Percentiles rank a stretch among this genome's conserved stretches.
Evolutionary conservation across 2,329 filamentous ascomycete genomes (phyloP).

Genomic region (Didymella glomerata): DNA sequence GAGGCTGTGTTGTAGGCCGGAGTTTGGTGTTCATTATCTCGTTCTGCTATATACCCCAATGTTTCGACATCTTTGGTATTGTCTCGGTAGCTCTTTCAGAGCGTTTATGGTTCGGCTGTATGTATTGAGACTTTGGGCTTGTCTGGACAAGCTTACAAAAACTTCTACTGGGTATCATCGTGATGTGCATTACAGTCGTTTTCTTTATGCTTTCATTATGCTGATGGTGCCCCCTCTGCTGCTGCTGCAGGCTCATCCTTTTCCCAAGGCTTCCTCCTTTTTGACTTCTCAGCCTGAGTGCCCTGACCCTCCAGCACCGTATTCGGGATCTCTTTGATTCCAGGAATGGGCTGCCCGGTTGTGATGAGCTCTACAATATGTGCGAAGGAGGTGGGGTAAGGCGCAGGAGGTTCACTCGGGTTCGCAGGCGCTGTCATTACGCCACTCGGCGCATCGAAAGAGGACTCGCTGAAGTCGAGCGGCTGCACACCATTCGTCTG

Average conservation of each 20-base stretch:
- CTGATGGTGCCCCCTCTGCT: neutral
- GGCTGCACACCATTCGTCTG: slow-evolving; percentile 29
- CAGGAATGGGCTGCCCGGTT: slow-evolving; percentile 81
- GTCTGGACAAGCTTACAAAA: slow-evolving; percentile 16
- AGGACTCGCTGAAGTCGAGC: slow-evolving; percentile 16
- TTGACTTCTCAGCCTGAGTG: slow-evolving; percentile 61
- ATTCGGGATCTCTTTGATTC: slow-evolving; percentile 85
- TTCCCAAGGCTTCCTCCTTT: slow-evolving; percentile 82
- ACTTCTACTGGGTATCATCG: slow-evolving; percentile 1
- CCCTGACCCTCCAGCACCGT: slow-evolving; percentile 77
- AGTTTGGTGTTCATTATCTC: slow-evolving; percentile 14
- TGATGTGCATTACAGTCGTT: neutral
- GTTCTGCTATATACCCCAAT: slow-evolving; percentile 41
- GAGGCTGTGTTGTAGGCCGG: slow-evolving; percentile 48
- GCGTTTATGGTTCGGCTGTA: slow-evolving; percentile 3
- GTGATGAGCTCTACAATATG: slow-evolving; percentile 87
- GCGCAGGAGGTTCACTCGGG: slow-evolving; percentile 60
- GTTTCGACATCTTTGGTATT: slow-evolving; percentile 26
- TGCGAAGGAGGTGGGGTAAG: slow-evolving; percentile 83
- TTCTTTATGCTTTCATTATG: neutral
- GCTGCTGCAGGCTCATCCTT: slow-evolving; percentile 55
- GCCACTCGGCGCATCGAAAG: slow-evolving; percentile 25
- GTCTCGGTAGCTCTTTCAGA: neutral
- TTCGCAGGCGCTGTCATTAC: slow-evolving; percentile 37
- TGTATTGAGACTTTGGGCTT: slow-evolving; percentile 3